Evolutionary conservation across 495 filamentous ascomycete species (phyloP), one percentile per base, ranked within the genome.

Genomic region (Letharia columbiana): DNA sequence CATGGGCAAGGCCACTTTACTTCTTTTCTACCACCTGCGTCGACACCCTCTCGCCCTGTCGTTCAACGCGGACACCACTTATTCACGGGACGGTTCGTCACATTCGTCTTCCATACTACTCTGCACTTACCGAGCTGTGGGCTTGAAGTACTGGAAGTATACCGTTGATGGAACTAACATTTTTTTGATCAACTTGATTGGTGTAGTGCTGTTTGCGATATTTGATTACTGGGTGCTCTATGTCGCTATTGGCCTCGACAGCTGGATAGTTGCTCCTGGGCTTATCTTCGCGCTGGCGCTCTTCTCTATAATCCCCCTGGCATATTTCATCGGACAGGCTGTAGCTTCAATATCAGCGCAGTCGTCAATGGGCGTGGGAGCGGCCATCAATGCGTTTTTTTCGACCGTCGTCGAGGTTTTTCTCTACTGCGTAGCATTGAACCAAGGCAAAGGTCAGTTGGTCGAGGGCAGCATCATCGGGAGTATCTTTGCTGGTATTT

Each of bases 261-360:
- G 80, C 65, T 83, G 82, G 73, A 68, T 97, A 63, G 96, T 92
- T 4, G 82, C 86, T 57, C 86, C 91, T 7, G 91, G 88, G 28
- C 85, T 96, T 62, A 81, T 99, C 49, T 99, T 99, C 76, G 82
- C 86, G 6, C 80, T 91, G 4, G 89, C 90, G 31, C 80, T 99
- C 17, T 82, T 92, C 67, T 97, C 93, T 54, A 92, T 98, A 74
- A 96, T 98, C 58, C 94, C 94, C 31, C 76, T 99, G n/a, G 94
- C 94, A 40, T 98, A 99, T 76, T 99, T 98, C 79, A 99, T 99
- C 75, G 94, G 94, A 12, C 94, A 99, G 76, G 94, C 94, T 61
- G 94, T 99, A 52, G 94, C 94, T n/a, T 98, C 94, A 44, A 98
- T 99, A 70, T 98, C 94, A 20, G 94, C 94, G 12, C 94, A 99